Evolutionary conservation across 345 rosid species (phyloP).

Genomic region (Moringa oleifera): DNA sequence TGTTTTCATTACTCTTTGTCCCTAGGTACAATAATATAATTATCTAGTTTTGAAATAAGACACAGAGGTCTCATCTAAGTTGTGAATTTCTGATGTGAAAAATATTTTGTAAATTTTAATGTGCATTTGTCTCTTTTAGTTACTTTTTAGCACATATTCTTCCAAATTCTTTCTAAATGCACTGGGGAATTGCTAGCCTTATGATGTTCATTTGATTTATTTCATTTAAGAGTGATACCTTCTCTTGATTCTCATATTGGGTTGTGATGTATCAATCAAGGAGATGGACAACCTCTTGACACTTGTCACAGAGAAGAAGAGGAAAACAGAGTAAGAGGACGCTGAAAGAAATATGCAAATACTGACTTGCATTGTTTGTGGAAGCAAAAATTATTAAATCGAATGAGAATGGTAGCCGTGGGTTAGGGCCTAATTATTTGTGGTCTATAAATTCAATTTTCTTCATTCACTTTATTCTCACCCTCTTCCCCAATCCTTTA

Average conservation of each 20-base stretch:
- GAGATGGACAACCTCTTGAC: conserved; percentile 74
- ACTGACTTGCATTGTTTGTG: conserved; percentile 70
- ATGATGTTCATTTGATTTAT: neutral
- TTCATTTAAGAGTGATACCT: conserved; percentile 16
- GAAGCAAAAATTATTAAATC: conserved; percentile 87
- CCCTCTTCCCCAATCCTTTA: neutral
- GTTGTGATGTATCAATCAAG: conserved; percentile 84
- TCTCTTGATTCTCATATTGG: conserved; percentile 52
- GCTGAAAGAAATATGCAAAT: conserved; percentile 98
- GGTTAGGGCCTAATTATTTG: neutral
- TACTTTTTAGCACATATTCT: no score
- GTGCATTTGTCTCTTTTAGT: no score
- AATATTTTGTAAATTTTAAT: no score
- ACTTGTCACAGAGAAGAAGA: conserved; percentile 79
- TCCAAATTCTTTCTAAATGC: no score
- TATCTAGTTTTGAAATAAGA: no score
- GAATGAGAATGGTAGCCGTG: conserved; percentile 53
- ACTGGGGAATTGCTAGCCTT: neutral
- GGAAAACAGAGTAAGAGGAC: conserved; percentile 96
- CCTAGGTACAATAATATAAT: no score
- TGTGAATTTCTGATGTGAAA: no score
- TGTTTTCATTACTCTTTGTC: no score
- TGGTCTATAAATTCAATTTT: neutral
- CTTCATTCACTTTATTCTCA: conserved; percentile 4
- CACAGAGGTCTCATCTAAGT: no score